These are phyloP conservation scores for Fraxinus ornus DNA, from an alignment of 305 asterid species.

Conservation along the genomic window DNA sequence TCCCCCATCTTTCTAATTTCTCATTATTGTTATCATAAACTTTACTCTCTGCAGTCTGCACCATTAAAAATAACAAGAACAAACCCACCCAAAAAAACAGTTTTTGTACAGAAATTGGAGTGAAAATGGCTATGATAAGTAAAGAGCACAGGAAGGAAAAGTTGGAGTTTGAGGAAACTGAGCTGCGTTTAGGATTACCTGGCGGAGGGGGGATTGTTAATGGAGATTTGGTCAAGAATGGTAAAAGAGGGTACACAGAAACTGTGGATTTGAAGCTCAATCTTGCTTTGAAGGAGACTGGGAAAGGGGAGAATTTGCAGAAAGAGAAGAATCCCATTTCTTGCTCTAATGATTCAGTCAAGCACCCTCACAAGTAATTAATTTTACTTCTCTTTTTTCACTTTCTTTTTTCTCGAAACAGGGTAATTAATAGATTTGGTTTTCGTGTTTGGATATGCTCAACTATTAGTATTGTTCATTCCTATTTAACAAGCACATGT, in stretches of 20 bases:
- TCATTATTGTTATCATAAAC: neutral
- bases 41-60: neutral
- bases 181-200: slow-evolving; percentile 72
- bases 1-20: slow-evolving; percentile 10
- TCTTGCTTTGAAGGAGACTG: slow-evolving; percentile 24
- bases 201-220: slow-evolving; percentile 40
- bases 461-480: neutral
- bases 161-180: slow-evolving; percentile 50
- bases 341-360: neutral
- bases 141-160: slow-evolving; percentile 17
- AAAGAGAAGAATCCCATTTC: slow-evolving; percentile 3
- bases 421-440: neutral
- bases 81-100: neutral
- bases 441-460: neutral
- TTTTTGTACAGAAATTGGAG: neutral
- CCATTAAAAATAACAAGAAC: neutral
- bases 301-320: slow-evolving; percentile 14
- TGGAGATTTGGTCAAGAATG: slow-evolving; percentile 30
- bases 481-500: neutral
- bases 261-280: slow-evolving; percentile 60
- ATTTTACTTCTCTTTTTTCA: neutral
- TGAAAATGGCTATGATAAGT: slow-evolving; percentile 31
- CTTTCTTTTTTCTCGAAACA: neutral
- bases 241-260: slow-evolving; percentile 47
- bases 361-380: slow-evolving; percentile 51